Percentiles rank a stretch among this genome's conserved stretches.
These are phyloP conservation scores for Botryotinia narcissicola DNA, from an alignment of 2,329 filamentous ascomycete genomes.

Conservation along the genomic window DNA sequence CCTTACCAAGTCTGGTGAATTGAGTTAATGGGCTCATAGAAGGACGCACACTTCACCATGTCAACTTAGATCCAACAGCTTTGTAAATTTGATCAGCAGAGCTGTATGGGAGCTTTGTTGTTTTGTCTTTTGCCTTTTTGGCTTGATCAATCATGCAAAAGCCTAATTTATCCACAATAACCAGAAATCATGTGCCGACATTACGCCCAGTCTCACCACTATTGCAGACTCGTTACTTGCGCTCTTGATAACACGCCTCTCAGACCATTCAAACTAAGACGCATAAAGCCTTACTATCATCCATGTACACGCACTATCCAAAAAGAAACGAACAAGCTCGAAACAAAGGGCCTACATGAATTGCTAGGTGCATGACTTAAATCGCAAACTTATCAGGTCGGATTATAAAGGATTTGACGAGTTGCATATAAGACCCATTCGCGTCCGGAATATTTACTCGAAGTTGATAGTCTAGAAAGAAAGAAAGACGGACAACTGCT, in stretches of 20 bases:
- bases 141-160: neutral
- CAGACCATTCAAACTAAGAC: neutral
- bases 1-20: neutral
- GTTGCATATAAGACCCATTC: neutral
- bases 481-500: neutral
- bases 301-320: too few relatives aligned
- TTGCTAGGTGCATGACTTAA: neutral
- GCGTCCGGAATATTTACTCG: neutral
- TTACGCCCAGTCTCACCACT: neutral
- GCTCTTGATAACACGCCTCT: neutral
- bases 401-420: too few relatives aligned
- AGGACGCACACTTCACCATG: neutral
- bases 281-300: neutral
- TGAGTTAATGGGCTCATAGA: neutral
- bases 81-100: too few relatives aligned
- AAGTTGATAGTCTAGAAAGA: too few relatives aligned
- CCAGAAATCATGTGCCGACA: neutral
- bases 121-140: neutral
- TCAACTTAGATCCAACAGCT: accelerated
- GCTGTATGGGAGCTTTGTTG: too few relatives aligned
- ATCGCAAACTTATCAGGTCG: neutral
- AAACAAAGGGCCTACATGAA: neutral
- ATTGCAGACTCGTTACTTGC: neutral
- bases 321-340: neutral
- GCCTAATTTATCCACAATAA: neutral